Conservation (phyloP, 345 rosid species). For the Reutealis trisperma region DNA sequence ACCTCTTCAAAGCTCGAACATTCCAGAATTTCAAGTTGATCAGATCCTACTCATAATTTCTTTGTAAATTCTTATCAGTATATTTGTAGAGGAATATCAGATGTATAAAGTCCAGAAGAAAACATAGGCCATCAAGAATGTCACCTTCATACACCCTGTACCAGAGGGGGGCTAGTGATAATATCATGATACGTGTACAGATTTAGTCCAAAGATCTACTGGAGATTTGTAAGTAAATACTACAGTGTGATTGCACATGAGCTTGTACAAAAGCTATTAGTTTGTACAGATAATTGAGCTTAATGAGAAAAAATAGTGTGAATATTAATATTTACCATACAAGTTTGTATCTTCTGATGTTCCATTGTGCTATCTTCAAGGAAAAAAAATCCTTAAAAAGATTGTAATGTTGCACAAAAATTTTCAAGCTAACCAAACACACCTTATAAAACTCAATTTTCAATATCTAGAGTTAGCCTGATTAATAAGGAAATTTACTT, state of each 20-base stretch:
- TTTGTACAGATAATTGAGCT: slow-evolving; percentile 18
- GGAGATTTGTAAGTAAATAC: slow-evolving; percentile 15
- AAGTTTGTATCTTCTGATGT: too few relatives aligned
- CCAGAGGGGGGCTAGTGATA: neutral
- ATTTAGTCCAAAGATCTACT: slow-evolving; percentile 8
- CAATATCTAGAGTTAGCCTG: too few relatives aligned
- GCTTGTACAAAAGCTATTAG: slow-evolving; percentile 25
- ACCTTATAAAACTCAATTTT: too few relatives aligned
- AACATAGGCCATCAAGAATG: neutral
- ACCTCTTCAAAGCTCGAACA: slow-evolving; percentile 49
- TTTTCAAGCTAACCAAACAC: too few relatives aligned
- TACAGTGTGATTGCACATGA: slow-evolving; percentile 22
- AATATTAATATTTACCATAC: neutral
- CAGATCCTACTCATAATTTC: slow-evolving; percentile 42
- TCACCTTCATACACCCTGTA: neutral
- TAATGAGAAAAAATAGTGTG: slow-evolving; percentile 7
- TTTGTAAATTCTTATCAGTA: neutral
- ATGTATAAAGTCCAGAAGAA: slow-evolving; percentile 1
- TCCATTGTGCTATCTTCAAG: too few relatives aligned
- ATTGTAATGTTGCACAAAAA: too few relatives aligned
- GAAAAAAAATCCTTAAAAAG: too few relatives aligned
- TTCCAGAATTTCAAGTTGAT: slow-evolving; percentile 46
- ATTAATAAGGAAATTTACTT: too few relatives aligned
- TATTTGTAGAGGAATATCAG: slow-evolving; percentile 15
- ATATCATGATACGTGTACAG: slow-evolving; percentile 19